Evolutionary conservation across 2,329 filamentous ascomycete species (phyloP).

Genomic region (Berkeleyomyces basicola): DNA sequence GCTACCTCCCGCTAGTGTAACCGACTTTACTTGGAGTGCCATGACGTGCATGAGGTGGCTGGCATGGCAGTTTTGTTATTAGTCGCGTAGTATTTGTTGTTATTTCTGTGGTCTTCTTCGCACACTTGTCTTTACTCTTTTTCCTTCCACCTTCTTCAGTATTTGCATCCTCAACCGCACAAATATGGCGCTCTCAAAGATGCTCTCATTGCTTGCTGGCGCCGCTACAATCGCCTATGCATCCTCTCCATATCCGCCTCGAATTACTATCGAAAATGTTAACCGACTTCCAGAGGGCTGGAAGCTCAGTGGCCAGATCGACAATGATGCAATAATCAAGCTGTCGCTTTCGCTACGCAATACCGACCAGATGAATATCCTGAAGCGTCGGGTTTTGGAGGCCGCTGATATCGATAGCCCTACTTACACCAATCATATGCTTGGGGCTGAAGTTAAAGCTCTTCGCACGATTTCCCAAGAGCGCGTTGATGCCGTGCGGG

Average conservation of each 20-base stretch:
- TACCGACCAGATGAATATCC: constrained; percentile 9
- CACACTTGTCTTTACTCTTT: background rate
- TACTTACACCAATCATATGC: constrained; percentile 29
- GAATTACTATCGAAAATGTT: constrained; percentile 12
- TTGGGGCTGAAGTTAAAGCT: constrained; percentile 21
- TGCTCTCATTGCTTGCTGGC: constrained; percentile 11
- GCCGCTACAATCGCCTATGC: background rate
- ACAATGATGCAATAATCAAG: constrained; percentile 3
- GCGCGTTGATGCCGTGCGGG: constrained; percentile 23
- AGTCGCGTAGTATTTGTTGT: background rate
- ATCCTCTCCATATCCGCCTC: constrained; percentile 1
- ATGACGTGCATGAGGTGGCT: background rate
- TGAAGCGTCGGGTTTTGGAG: constrained; percentile 11
- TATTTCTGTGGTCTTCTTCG: background rate
- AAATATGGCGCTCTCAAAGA: constrained; percentile 6
- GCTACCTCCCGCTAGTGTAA: constrained; percentile 1
- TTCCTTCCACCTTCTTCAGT: background rate
- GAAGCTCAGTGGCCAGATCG: constrained; percentile 5
- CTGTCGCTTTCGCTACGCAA: constrained; percentile 14
- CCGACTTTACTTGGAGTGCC: background rate
- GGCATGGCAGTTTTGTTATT: background rate
- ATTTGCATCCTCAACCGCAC: background rate
- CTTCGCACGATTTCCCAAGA: constrained; percentile 23
- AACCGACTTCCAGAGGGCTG: constrained; percentile 12
- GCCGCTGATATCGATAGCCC: constrained; percentile 28